Conservation (phyloP, 176 grass and related monocot species). For the Echinochloa phyllopogon region DNA sequence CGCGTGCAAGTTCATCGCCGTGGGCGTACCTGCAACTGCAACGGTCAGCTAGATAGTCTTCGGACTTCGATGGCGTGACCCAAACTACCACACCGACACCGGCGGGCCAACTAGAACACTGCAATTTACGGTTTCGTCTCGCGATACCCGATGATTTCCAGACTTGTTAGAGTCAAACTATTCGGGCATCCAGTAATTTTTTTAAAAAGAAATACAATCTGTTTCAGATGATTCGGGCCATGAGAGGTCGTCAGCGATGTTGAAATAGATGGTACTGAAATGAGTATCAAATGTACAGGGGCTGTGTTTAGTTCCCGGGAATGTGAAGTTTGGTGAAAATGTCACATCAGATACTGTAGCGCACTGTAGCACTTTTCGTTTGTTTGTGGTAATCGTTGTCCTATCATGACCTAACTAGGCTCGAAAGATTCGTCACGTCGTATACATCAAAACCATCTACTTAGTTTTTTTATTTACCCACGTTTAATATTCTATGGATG, state of each 20-base stretch:
- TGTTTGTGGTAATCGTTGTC: too few relatives aligned
- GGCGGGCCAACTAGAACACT: neutral
- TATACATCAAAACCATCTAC: too few relatives aligned
- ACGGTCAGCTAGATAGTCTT: too few relatives aligned
- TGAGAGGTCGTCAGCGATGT: neutral
- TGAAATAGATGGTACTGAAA: neutral
- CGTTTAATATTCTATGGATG: too few relatives aligned
- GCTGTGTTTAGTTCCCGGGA: too few relatives aligned
- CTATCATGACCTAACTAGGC: too few relatives aligned
- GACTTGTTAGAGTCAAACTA: neutral
- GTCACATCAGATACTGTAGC: too few relatives aligned
- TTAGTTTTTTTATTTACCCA: too few relatives aligned
- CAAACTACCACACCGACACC: neutral
- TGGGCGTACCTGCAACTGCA: too few relatives aligned
- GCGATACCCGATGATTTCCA: neutral
- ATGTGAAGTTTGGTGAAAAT: too few relatives aligned
- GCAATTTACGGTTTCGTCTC: neutral
- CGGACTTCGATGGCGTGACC: neutral
- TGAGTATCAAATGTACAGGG: neutral
- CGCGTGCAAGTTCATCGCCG: neutral
- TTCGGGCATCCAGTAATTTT: neutral
- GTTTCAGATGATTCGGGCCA: neutral
- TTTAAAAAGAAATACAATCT: neutral
- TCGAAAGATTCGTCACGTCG: too few relatives aligned
- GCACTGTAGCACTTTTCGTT: too few relatives aligned